Evolutionary conservation across 768 basidiomycete species (phyloP).

Genomic region (Serendipita indica): DNA sequence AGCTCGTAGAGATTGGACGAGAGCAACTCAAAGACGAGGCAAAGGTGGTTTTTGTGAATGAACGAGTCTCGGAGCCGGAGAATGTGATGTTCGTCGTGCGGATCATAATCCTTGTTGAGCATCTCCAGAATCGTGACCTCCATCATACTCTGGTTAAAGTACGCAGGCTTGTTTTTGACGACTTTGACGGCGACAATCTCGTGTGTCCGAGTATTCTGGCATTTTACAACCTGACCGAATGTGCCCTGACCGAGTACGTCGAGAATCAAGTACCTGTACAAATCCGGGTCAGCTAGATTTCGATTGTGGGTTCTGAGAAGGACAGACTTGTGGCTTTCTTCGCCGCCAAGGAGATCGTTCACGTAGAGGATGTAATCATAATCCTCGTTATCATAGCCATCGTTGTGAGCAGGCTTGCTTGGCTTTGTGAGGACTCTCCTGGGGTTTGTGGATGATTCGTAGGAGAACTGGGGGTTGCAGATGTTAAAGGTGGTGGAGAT

Average conservation of each 20-base stretch:
- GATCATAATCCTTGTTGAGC: conserved; percentile 87
- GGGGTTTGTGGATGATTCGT: conserved; percentile 90
- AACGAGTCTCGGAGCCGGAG: conserved; percentile 89
- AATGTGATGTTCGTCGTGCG: conserved; percentile 91
- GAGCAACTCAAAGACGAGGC: conserved; percentile 93
- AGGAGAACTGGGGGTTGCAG: conserved; percentile 89
- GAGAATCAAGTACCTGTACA: conserved; percentile 76
- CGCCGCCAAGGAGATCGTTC: conserved; percentile 91
- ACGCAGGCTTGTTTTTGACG: conserved; percentile 98
- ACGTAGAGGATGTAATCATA: conserved; percentile 99
- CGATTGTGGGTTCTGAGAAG: conserved; percentile 11
- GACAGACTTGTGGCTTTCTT: conserved; percentile 86
- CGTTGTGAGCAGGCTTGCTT: conserved; percentile 88
- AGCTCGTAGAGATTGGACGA: conserved; percentile 97
- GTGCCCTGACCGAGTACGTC: conserved; percentile 98
- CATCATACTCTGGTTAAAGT: conserved; percentile 99
- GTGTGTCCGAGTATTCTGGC: conserved; percentile 98
- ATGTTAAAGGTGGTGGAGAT: conserved; percentile 85
- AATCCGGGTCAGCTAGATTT: background rate
- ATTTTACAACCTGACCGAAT: conserved; percentile 98
- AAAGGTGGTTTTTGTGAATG: conserved; percentile 90
- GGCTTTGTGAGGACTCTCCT: conserved; percentile 95
- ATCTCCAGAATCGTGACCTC: conserved; percentile 96
- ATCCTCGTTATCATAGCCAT: conserved; percentile 97
- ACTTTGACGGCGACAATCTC: conserved; percentile 99